Base-by-base conservation (phyloP, 1,139 yeast species). In the Scheffersomyces titani region DNA sequence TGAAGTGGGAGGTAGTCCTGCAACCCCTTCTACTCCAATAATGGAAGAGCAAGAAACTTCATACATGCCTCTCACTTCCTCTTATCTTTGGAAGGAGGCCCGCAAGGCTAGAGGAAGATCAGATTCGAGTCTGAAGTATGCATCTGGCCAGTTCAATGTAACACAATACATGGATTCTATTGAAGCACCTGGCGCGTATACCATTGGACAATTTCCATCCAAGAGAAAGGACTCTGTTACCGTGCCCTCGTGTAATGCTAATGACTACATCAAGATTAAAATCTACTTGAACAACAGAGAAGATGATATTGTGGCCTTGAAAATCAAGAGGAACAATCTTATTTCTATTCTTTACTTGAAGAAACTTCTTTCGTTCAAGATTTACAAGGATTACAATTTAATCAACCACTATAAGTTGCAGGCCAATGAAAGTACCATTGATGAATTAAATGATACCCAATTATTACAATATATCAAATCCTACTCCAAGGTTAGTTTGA, bases 311-410 rank as follows among this genome's bases (percentile, higher is more conserved):
- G 66, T 76, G 19, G 77, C 71, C 2, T 59, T 75, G 44, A 70
- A 69, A 54, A 67, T 75, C 36, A 69, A 68, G 51, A 65, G 68
- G 44, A 59, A 70, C 13, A 67, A 71, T 52, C 60, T 76, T 30
- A 64, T 66, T n/a, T 67, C 76, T 11, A 63, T 75, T 19, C 65
- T 61, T 6, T 70, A 74, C 61, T 66, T 76, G 59, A 75, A 76
- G 59, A 70, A 69, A 59, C 59, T 72, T 51, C 58, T 76, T 19
- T 71, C 76, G 49, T 67, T 62, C 61, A 76, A 76, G 60, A 72
- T 76, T 50, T 75, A 74, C 60, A 73, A 71, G 57, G 79, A 76
- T 58, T 65, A 63, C 57, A 70, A 67, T 52, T 67, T 75, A 56
- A 68, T 66, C 22, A 64, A 67, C 56, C 80, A 75, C 59, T 76